These are phyloP conservation scores for Monilinia vaccinii-corymbosi DNA, from an alignment of 2,329 filamentous ascomycete species.

Conservation along the genomic window DNA sequence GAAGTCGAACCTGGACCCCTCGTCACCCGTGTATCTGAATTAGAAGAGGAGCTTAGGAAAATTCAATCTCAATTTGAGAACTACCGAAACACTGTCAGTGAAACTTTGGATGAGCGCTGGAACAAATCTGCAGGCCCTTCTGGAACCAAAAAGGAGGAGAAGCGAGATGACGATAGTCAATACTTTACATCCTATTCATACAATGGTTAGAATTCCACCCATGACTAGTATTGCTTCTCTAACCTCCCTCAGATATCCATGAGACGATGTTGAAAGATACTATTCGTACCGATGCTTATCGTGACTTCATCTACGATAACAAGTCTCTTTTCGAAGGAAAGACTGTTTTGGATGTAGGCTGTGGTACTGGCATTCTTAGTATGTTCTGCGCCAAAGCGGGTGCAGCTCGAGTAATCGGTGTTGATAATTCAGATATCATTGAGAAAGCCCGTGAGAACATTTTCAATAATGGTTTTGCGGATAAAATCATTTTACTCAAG, in stretches of 20 bases:
- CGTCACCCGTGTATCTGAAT: constrained; percentile 29
- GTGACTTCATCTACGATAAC: constrained; percentile 90
- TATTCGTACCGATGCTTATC: constrained; percentile 81
- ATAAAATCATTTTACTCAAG: constrained; percentile 67
- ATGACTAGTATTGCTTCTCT: constrained; percentile 8
- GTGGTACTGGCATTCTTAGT: constrained; percentile 76
- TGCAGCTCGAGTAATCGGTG: constrained; percentile 76
- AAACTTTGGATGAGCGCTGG: constrained; percentile 34
- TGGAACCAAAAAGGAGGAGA: constrained; percentile 24
- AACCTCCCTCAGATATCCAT: constrained; percentile 61
- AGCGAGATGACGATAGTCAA: constrained; percentile 45
- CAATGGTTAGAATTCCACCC: constrained; percentile 42
- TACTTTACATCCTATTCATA: constrained; percentile 59
- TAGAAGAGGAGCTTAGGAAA: constrained; percentile 32
- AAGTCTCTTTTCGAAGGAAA: constrained; percentile 81
- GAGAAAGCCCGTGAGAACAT: constrained; percentile 78
- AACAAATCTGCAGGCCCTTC: constrained; percentile 27
- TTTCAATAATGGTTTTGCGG: constrained; percentile 66
- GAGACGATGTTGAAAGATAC: constrained; percentile 92
- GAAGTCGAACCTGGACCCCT: constrained; percentile 21
- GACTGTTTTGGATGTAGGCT: constrained; percentile 83
- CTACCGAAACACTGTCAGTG: constrained; percentile 33
- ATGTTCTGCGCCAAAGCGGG: constrained; percentile 93
- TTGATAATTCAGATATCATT: constrained; percentile 89
- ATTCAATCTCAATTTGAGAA: constrained; percentile 34